Conservation (phyloP, 1,139 yeast species). For the Ogataea hybrid region DNA sequence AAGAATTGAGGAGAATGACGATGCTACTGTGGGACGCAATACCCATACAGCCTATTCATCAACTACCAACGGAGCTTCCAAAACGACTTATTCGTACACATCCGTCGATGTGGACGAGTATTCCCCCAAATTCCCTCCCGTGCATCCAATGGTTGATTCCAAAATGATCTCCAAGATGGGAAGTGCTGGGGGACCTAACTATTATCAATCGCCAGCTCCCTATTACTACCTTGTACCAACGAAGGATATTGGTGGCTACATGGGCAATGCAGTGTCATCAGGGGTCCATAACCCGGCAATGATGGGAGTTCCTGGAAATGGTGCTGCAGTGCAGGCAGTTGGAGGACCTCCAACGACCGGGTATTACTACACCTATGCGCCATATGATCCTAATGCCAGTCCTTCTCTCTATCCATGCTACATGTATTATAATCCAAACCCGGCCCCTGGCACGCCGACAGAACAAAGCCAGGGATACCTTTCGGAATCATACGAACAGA, state of each 20-base stretch:
- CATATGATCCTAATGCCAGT: constrained; percentile 20
- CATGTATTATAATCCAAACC: constrained; percentile 28
- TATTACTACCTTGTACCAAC: constrained; percentile 29
- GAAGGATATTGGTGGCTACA: constrained; percentile 23
- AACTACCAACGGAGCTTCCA: constrained; percentile 24
- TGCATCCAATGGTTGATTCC: constrained; percentile 8
- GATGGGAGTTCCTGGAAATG: constrained; percentile 12
- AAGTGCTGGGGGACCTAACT: constrained; percentile 15
- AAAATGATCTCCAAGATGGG: constrained; percentile 12
- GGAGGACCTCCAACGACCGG: constrained; percentile 24
- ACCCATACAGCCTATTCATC: constrained; percentile 24
- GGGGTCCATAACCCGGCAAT: constrained; percentile 15
- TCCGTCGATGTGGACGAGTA: constrained; percentile 27
- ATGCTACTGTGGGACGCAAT: constrained; percentile 21
- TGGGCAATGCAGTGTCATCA: constrained; percentile 17
- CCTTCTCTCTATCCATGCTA: constrained; percentile 30
- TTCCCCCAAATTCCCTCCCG: constrained; percentile 14
- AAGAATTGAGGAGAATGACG: constrained; percentile 18
- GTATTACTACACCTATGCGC: constrained; percentile 29
- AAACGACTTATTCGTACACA: constrained; percentile 28
- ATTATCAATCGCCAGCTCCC: constrained; percentile 24
- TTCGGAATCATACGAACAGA: constrained; percentile 19
- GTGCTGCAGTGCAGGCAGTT: constrained; percentile 14
- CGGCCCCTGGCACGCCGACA: constrained; percentile 19
- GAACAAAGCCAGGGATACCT: constrained; percentile 15